These are phyloP conservation scores for Phlebiopsis gigantea DNA, from an alignment of 768 basidiomycete genomes.

Conservation along the genomic window DNA sequence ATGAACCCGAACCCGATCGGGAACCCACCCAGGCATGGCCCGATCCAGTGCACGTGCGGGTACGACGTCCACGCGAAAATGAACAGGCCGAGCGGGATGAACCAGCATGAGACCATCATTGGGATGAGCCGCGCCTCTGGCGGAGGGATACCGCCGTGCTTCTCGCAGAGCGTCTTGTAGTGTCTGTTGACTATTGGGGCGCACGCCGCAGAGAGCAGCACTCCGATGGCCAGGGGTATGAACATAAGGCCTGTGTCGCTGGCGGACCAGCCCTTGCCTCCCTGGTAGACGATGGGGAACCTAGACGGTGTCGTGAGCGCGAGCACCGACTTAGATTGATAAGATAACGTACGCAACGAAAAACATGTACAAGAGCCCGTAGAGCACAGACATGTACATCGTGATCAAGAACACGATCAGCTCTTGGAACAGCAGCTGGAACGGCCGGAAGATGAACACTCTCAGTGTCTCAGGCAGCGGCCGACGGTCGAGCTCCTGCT, in stretches of 20 bases:
- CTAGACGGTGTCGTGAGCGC: background rate
- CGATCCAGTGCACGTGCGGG: constrained; percentile 37
- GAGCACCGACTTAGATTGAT: background rate
- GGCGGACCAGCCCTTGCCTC: constrained; percentile 43
- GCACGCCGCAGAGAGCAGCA: constrained; percentile 23
- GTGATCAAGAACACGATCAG: constrained; percentile 59
- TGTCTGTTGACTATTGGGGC: constrained; percentile 11
- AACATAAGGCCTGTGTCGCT: constrained; percentile 43
- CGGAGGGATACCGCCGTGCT: constrained; percentile 28
- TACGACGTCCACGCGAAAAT: constrained; percentile 49
- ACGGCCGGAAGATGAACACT: constrained; percentile 50
- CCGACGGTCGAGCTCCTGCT: constrained; percentile 37
- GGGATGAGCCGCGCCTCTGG: constrained; percentile 59
- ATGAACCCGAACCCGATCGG: constrained; percentile 48
- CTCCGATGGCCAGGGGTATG: constrained; percentile 42
- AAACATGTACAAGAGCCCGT: constrained; percentile 55
- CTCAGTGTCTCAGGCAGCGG: constrained; percentile 38
- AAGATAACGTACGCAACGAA: constrained; percentile 43
- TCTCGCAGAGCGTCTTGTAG: constrained; percentile 22
- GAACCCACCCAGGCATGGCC: constrained; percentile 34
- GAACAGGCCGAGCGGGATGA: constrained; percentile 53
- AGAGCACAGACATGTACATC: constrained; percentile 60
- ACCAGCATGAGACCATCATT: constrained; percentile 50
- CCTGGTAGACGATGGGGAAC: constrained; percentile 42
- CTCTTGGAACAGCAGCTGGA: constrained; percentile 58